Percentiles rank a stretch among this genome's conserved stretches.
These are phyloP conservation scores for Pittosporum tobira DNA, from an alignment of 129 eudicot species.

Conservation along the genomic window DNA sequence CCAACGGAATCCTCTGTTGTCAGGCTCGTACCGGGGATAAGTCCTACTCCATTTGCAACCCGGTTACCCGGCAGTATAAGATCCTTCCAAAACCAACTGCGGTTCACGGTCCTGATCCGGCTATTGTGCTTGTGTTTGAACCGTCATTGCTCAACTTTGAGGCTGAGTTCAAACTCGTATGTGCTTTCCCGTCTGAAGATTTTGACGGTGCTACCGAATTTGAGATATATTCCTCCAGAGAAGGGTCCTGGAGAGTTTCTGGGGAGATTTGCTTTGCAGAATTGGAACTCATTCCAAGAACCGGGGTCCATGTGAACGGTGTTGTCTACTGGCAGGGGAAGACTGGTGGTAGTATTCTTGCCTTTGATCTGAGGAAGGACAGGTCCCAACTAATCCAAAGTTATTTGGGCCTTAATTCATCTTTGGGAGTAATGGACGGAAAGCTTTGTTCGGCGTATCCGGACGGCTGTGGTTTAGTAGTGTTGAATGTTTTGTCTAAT, in stretches of 20 bases:
- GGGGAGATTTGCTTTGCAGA: constrained; percentile 44
- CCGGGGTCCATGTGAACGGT: constrained; percentile 39
- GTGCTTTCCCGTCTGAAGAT: constrained; percentile 52
- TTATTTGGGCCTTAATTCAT: constrained; percentile 10
- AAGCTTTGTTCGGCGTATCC: constrained; percentile 35
- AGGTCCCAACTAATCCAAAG: constrained; percentile 25
- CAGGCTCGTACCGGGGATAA: constrained; percentile 29
- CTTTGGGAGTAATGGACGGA: constrained; percentile 35
- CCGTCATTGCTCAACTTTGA: constrained; percentile 58
- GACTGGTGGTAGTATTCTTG: constrained; percentile 19
- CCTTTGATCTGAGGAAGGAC: constrained; percentile 44
- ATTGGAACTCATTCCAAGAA: constrained; percentile 14
- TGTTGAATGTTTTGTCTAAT: constrained; percentile 21
- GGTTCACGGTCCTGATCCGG: constrained; percentile 49
- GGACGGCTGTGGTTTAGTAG: not conserved
- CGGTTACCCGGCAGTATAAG: constrained; percentile 49
- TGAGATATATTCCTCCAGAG: constrained; percentile 47
- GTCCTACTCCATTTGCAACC: constrained; percentile 60
- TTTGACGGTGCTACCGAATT: constrained; percentile 55
- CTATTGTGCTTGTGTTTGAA: constrained; percentile 41
- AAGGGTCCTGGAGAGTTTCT: constrained; percentile 41
- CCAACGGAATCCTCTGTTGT: constrained; percentile 65
- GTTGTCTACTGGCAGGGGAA: constrained; percentile 31
- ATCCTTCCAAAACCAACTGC: constrained; percentile 40
- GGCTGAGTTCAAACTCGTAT: constrained; percentile 46